Base-by-base conservation (phyloP, 1,139 yeast genomes). In the Blastobotrys persicus region DNA sequence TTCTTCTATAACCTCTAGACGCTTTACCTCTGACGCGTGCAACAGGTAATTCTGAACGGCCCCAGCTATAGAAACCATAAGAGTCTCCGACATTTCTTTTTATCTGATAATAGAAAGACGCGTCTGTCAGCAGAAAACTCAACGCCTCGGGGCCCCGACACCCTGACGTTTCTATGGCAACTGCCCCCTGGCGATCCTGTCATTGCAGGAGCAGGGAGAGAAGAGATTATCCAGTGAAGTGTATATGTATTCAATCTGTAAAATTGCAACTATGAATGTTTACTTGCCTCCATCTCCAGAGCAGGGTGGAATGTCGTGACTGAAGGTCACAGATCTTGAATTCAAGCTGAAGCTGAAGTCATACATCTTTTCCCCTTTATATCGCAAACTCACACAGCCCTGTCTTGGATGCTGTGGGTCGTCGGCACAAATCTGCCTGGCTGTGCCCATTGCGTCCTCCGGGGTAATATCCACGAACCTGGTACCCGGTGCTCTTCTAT, bases 51-150 rank as follows among this genome's bases (percentile, higher is more conserved):
- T 28, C 11, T 37, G 41, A 18, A 37, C 28, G 9, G 28, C 28
- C 9, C 28, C 28, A 5, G 28, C 28, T 23, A 23, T 5, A 5
- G 28, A 23, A 23, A 23, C 28, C 28, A 23, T 23, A 23, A 23
- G 5, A 5, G 28, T 23, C 28, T 23, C 28, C 28, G 57, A 49
- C 61, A 57, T 58, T 13, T 31, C 52, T 43, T 20, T 18, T 17
- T 14, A 9, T 19, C 5, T 23, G 5, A 23, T 23, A 5, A 23
- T 6, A 5, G 9, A 23, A 23, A 5, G 28, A 23, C 28, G 28
- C 28, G 28, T 23, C 28, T 6, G 9, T 23, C 28, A 6, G 9
- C 5, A 23, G 9, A 23, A 23, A 23, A 23, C 5, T 5, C 9
- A 23, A 6, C 28, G 28, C 9, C 9, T 23, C 28, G 28, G 28